Evolutionary conservation across 495 filamentous ascomycete genomes (phyloP).

Genomic region (Penicillium cinerascens): DNA sequence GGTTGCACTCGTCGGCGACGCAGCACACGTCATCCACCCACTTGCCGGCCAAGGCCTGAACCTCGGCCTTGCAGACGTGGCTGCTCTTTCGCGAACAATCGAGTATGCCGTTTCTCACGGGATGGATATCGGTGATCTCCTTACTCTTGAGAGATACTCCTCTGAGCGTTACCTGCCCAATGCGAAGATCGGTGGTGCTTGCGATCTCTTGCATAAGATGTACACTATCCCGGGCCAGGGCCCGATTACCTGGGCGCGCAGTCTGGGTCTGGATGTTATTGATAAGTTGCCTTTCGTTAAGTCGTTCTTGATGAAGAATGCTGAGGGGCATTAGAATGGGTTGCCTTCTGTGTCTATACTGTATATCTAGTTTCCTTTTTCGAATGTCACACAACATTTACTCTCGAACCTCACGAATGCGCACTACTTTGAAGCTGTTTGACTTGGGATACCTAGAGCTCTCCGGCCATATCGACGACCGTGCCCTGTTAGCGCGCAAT

Average conservation of each 20-base stretch:
- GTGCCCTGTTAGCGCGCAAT: background rate
- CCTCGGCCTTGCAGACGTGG: conserved; percentile 83
- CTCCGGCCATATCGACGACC: background rate
- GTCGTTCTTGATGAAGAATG: conserved; percentile 81
- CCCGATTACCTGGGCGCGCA: conserved; percentile 73
- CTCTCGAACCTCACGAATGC: no score
- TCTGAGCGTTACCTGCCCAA: conserved; percentile 76
- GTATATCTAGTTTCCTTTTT: conserved; percentile 17
- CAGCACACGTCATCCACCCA: conserved; percentile 91
- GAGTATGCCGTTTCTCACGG: conserved; percentile 75
- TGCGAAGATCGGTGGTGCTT: conserved; percentile 80
- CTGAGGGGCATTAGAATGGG: conserved; percentile 54
- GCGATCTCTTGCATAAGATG: conserved; percentile 91
- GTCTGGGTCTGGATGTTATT: conserved; percentile 71
- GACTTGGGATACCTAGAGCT: background rate
- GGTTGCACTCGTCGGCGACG: conserved; percentile 86
- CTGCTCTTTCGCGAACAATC: conserved; percentile 68
- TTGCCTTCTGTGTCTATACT: conserved; percentile 14
- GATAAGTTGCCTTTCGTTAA: conserved; percentile 78
- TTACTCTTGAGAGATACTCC: conserved; percentile 76
- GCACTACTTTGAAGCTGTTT: no score
- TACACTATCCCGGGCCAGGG: conserved; percentile 68
- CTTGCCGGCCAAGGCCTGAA: conserved; percentile 94
- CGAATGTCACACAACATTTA: conserved; percentile 1
- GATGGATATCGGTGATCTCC: conserved; percentile 72